phyloP scores from a whole-genome alignment of 768 basidiomycete genomes.

The Termitomyces sp. region DNA sequence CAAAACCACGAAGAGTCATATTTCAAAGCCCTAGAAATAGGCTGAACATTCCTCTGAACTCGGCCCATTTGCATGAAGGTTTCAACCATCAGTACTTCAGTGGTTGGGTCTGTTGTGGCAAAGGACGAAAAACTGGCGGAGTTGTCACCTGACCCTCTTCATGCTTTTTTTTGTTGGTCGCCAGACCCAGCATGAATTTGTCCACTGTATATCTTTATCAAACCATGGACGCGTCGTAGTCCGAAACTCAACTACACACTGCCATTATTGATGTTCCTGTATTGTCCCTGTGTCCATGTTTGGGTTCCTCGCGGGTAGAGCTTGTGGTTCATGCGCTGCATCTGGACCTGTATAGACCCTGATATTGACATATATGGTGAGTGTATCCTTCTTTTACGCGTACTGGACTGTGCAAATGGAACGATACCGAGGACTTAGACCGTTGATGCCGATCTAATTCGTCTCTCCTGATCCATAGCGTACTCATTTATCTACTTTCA shows the following conservation, averaged over 20 bases:
- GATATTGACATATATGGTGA: not conserved
- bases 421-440: not conserved
- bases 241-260: not conserved
- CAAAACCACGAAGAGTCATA: no score
- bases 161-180: no score
- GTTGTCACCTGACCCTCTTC: no score
- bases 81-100: no score
- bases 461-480: not conserved
- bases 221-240: not conserved
- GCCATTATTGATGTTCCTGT: not conserved
- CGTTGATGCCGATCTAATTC: not conserved
- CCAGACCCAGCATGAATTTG: no score
- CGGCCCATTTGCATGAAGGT: no score
- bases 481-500: not conserved
- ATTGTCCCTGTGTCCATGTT: not conserved
- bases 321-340: not conserved
- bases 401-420: not conserved
- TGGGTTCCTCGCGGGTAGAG: not conserved
- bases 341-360: not conserved
- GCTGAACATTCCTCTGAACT: no score
- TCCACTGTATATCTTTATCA: not conserved
- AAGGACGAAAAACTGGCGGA: no score
- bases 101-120: no score
- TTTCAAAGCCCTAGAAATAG: no score
- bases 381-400: not conserved